phyloP scores from a whole-genome alignment of 495 filamentous ascomycete genomes.

The Talaromyces nanjingensis region DNA sequence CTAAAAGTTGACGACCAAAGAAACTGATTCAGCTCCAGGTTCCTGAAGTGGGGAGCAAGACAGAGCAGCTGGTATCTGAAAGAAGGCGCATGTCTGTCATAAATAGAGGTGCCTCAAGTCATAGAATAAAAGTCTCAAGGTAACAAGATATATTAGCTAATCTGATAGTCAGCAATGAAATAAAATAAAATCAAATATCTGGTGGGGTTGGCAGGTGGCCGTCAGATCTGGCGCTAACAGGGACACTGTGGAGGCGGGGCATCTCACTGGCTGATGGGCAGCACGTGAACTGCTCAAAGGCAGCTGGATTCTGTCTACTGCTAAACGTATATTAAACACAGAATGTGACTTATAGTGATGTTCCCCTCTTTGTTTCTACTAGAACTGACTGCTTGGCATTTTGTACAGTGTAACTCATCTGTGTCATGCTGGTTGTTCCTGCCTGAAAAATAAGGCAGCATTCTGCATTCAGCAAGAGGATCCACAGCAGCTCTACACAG shows the following conservation, averaged over 20 bases:
- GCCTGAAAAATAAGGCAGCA: neutral
- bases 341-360: neutral
- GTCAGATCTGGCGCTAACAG: neutral
- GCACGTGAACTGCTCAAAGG: neutral
- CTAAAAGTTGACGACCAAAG: neutral
- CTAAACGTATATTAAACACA: neutral
- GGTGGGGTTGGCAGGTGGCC: neutral
- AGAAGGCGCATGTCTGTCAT: neutral
- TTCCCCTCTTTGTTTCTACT: neutral
- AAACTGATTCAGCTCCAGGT: neutral
- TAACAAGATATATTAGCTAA: neutral
- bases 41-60: neutral
- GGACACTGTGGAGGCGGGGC: slow-evolving; percentile 2
- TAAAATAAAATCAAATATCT: neutral
- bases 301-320: neutral
- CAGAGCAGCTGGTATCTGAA: neutral
- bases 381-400: neutral
- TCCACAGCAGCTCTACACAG: neutral
- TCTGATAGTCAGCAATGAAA: neutral
- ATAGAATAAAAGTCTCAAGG: neutral
- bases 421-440: neutral
- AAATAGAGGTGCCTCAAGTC: neutral
- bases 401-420: neutral
- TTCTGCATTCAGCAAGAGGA: neutral
- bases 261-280: neutral